Evolutionary conservation across 2,329 filamentous ascomycete species (phyloP).

Genomic region (Gliomastix tumulicola): DNA sequence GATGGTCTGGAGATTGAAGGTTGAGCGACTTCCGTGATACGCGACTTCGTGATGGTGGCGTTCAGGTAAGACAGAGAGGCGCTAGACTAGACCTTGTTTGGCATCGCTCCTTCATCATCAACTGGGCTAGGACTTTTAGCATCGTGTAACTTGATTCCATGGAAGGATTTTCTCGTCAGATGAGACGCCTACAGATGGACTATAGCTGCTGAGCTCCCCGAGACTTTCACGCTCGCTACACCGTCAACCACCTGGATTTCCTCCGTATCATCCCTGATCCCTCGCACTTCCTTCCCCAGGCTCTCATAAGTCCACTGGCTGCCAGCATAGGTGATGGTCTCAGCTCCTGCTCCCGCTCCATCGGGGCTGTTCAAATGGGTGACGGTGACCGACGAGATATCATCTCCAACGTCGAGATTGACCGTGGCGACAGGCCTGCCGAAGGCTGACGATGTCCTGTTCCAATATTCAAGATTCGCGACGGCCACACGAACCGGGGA

Average conservation of each 20-base stretch:
- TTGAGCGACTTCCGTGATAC: too few relatives aligned
- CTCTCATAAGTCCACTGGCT: conserved; percentile 28
- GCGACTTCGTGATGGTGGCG: too few relatives aligned
- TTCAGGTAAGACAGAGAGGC: too few relatives aligned
- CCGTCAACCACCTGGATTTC: conserved; percentile 15
- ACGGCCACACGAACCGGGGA: conserved; percentile 18
- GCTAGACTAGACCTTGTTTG: too few relatives aligned
- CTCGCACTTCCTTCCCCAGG: conserved; percentile 20
- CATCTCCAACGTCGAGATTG: not conserved
- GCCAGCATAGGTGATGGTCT: conserved; percentile 25
- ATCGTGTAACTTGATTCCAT: too few relatives aligned
- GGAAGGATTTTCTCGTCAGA: too few relatives aligned
- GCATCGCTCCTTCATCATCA: too few relatives aligned
- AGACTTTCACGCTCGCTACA: not conserved
- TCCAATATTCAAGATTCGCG: conserved; percentile 27
- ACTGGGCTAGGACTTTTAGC: too few relatives aligned
- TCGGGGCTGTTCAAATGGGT: conserved; percentile 21
- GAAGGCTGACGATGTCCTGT: conserved; percentile 12
- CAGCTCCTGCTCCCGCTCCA: conserved; percentile 22
- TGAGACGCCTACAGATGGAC: not conserved
- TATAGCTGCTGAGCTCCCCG: conserved; percentile 3
- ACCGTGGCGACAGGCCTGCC: conserved; percentile 1
- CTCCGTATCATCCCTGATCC: conserved; percentile 19
- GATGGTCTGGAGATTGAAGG: too few relatives aligned
- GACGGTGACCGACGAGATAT: conserved; percentile 12